Conservation (phyloP, 148 eudicot genomes). For the Diospyros lotus region DNA sequence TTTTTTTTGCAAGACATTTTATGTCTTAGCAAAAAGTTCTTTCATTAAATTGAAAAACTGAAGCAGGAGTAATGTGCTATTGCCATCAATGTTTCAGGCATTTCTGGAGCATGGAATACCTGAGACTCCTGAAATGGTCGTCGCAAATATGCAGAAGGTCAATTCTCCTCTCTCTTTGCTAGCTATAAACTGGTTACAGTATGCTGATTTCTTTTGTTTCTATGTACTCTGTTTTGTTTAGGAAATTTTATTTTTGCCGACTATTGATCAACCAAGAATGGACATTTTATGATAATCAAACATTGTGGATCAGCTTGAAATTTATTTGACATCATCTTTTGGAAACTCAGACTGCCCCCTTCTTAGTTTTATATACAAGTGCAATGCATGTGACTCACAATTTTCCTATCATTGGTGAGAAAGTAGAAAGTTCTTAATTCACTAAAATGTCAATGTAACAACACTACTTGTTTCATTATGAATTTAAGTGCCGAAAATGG, state of each 20-base stretch:
- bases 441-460: no score
- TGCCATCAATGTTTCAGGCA: constrained; percentile 48
- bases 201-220: background rate
- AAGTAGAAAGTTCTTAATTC: no score
- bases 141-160: constrained; percentile 71
- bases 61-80: background rate
- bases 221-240: background rate
- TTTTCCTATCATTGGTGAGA: no score
- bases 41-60: background rate
- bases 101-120: constrained; percentile 87
- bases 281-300: background rate
- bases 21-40: background rate
- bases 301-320: background rate
- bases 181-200: background rate
- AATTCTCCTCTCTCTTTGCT: background rate
- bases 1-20: background rate
- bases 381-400: background rate
- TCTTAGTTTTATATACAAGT: background rate
- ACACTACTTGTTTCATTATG: no score
- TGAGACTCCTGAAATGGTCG: constrained; percentile 66
- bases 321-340: background rate
- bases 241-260: background rate
- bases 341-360: background rate
- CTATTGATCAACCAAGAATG: background rate
- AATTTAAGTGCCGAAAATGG: no score